Percentiles rank a stretch among this genome's conserved stretches.
Conservation (phyloP, 306 rosid species). For the Trifolium fragiferum region DNA sequence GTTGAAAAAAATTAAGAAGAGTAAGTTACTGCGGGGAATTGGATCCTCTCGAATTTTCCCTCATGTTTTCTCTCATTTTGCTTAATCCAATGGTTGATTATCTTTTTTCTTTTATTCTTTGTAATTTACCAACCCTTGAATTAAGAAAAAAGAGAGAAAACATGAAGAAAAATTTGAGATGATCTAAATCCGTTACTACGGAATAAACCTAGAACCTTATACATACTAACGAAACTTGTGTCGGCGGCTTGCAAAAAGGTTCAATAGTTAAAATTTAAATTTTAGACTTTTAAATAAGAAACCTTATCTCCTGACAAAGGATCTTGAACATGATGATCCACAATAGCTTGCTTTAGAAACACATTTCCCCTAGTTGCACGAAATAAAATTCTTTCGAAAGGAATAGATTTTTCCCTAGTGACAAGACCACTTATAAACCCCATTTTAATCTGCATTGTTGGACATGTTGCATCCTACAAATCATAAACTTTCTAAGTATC, state of each 20-base stretch:
- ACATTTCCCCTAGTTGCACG: conserved; percentile 90
- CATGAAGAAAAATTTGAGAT: too few relatives aligned
- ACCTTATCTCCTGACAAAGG: conserved; percentile 87
- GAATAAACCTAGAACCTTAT: background rate
- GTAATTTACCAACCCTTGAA: too few relatives aligned
- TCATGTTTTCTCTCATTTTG: too few relatives aligned
- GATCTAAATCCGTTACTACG: too few relatives aligned
- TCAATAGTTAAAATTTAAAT: conserved; percentile 18
- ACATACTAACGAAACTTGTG: too few relatives aligned
- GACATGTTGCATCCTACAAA: conserved; percentile 64
- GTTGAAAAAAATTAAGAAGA: too few relatives aligned
- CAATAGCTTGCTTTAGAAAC: conserved; percentile 69
- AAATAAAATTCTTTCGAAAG: conserved; percentile 78
- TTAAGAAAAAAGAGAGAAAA: too few relatives aligned
- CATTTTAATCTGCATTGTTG: conserved; percentile 65
- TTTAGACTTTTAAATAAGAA: conserved; percentile 28
- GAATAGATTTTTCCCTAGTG: conserved; percentile 69
- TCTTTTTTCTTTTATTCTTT: too few relatives aligned
- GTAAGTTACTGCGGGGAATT: too few relatives aligned
- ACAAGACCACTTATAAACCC: conserved; percentile 83
- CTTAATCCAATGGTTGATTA: too few relatives aligned
- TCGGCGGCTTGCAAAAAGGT: too few relatives aligned
- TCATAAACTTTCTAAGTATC: conserved; percentile 37
- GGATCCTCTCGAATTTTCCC: too few relatives aligned
- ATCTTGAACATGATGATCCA: conserved; percentile 69